phyloP scores from a whole-genome alignment of 208 protist species.

The Acanthamoeba lenticulata region DNA sequence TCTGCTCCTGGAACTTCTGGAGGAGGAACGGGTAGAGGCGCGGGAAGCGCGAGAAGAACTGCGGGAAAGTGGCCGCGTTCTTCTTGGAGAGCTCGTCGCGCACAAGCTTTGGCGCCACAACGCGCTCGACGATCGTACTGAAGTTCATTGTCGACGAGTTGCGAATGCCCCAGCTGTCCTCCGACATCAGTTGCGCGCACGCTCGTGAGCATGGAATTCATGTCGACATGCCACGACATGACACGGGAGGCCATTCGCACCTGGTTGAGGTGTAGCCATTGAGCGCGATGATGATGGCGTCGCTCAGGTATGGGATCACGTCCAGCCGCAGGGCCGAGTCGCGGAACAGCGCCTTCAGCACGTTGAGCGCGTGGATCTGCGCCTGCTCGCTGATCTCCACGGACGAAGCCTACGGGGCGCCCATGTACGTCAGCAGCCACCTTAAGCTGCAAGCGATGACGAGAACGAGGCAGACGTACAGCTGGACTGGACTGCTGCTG shows the following conservation, averaged over 20 bases:
- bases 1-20: slow-evolving; percentile 44
- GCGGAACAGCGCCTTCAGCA: slow-evolving; percentile 1
- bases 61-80: slow-evolving; percentile 36
- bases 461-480: too few species aligned
- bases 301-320: slow-evolving; percentile 44
- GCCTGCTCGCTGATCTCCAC: not conserved
- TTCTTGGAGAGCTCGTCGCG: slow-evolving; percentile 41
- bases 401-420: too few species aligned
- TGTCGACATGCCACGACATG: too few species aligned
- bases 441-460: too few species aligned
- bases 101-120: slow-evolving; percentile 23
- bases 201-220: too few species aligned
- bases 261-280: slow-evolving; percentile 32
- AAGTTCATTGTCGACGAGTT: slow-evolving; percentile 56
- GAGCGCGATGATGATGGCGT: slow-evolving; percentile 4
- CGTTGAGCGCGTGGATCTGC: slow-evolving; percentile 29
- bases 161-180: slow-evolving; percentile 7
- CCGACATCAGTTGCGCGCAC: too few species aligned
- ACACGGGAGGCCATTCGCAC: too few species aligned
- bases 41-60: slow-evolving; percentile 27
- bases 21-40: slow-evolving; percentile 13
- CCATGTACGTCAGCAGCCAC: too few species aligned
- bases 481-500: not conserved
- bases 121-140: slow-evolving; percentile 8
- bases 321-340: slow-evolving; percentile 13